These are phyloP conservation scores for Sisymbrium altissimum DNA, from an alignment of 345 rosid species.

Conservation along the genomic window DNA sequence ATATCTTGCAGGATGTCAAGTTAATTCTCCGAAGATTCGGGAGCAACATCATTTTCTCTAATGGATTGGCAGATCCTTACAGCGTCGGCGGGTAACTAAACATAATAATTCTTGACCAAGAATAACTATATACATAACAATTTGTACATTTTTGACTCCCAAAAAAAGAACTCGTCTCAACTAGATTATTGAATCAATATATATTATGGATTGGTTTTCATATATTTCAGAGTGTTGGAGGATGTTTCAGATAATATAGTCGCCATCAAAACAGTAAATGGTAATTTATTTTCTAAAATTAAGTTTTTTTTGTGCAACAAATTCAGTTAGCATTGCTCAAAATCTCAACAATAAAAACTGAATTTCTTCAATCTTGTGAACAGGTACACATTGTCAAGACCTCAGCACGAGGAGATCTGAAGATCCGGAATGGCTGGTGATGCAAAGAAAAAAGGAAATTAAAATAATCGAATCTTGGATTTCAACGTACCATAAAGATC, in stretches of 20 bases:
- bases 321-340: too few relatives aligned
- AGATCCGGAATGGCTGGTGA: constrained; percentile 3
- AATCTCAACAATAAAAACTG: neutral
- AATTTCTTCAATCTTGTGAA: neutral
- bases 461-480: constrained; percentile 42
- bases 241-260: constrained; percentile 45
- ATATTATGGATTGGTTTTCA: neutral
- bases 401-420: neutral
- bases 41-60: constrained; percentile 54
- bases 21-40: constrained; percentile 40
- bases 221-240: constrained; percentile 36
- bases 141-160: neutral
- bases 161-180: neutral
- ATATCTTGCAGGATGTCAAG: constrained; percentile 37
- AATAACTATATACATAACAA: constrained; percentile 10
- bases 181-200: neutral
- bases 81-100: constrained; percentile 44
- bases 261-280: constrained; percentile 35
- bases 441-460: constrained; percentile 35
- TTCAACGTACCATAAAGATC: constrained; percentile 29
- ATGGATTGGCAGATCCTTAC: constrained; percentile 51
- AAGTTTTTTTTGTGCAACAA: too few relatives aligned
- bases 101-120: neutral
- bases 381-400: neutral
- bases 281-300: neutral